These are phyloP conservation scores for Cyberlindnera suaveolens DNA, from an alignment of 805 yeast genomes.

Conservation along the genomic window DNA sequence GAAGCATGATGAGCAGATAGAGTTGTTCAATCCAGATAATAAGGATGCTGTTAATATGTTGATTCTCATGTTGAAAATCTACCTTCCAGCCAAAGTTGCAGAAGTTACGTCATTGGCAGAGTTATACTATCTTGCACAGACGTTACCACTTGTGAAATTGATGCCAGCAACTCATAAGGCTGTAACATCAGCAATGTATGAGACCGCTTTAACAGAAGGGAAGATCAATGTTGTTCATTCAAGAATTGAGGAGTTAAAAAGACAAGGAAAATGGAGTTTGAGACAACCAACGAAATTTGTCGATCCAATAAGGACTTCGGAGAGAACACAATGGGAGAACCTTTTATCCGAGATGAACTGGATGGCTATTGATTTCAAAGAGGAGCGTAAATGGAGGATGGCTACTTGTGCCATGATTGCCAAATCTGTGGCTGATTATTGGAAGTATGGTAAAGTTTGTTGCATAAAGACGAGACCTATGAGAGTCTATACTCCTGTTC, in stretches of 20 bases:
- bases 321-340: slow-evolving; percentile 60
- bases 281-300: slow-evolving; percentile 70
- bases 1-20: slow-evolving; percentile 11
- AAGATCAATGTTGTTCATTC: slow-evolving; percentile 85
- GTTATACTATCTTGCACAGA: slow-evolving; percentile 79
- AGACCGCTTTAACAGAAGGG: slow-evolving; percentile 82
- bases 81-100: slow-evolving; percentile 46
- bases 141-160: slow-evolving; percentile 75
- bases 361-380: slow-evolving; percentile 75
- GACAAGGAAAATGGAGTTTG: slow-evolving; percentile 85
- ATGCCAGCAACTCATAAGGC: slow-evolving; percentile 84
- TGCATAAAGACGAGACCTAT: slow-evolving; percentile 54
- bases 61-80: slow-evolving; percentile 43
- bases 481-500: slow-evolving; percentile 8
- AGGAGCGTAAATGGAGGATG: slow-evolving; percentile 60
- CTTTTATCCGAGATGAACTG: slow-evolving; percentile 74
- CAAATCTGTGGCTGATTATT: slow-evolving; percentile 67
- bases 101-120: slow-evolving; percentile 73
- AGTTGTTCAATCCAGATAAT: slow-evolving; percentile 28
- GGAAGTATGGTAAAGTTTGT: slow-evolving; percentile 67
- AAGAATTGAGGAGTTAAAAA: slow-evolving; percentile 84
- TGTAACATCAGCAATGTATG: slow-evolving; percentile 77
- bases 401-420: slow-evolving; percentile 69
- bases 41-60: slow-evolving; percentile 39
- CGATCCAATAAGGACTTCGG: slow-evolving; percentile 50